Evolutionary conservation across 352 stramenopile species (phyloP), one percentile per base, ranked within the genome.

Genomic region (Phytophthora constricta): DNA sequence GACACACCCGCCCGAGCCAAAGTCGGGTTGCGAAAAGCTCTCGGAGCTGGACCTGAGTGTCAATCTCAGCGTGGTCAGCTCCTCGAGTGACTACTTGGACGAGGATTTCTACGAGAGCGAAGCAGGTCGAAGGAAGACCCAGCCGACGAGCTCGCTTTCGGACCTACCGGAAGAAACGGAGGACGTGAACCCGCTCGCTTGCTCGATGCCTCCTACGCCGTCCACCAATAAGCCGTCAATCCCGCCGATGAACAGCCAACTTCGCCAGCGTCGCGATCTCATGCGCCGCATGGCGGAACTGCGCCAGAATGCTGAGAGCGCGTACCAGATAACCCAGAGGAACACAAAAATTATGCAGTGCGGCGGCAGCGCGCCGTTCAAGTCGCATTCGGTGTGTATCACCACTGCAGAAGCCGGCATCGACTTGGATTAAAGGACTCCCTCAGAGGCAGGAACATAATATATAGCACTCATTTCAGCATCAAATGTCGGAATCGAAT

Each of bases 261-360:
- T 56, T 11, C 62, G 39, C 17, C 50, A 45, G 1, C 62, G 66
- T 39, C 58, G 31, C 31, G 71, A 79, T 5, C 49, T 76, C 25
- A 70, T 71, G 34, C 45, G 17, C 19, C 71, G 71, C 37, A 79
- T 79, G 67, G 43, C 67, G 39, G 62, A 76, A 53, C 58, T 79
- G 62, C 58, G 68, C 13, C 54, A 69, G 43, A 74, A 68, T 14
- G 71, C 68, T 26, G 71, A 79, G 57, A 72, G 58, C 46, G 68
- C 73, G 10, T 79, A 74, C 57, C 68, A 76, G 27, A 11, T 76
- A 14, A 74, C 68, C 14, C 48, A 59, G 17, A 41, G 48, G 26
- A 74, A 72, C 41, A 74, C 72, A 11, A 46, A 67, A 54, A 73
- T 58, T 11, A 77, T 77, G 62, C 26, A 59, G 14, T 71, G 37